These are phyloP conservation scores for Neopestalotiopsis sp. DNA, from an alignment of 2,329 filamentous ascomycete species.

Conservation along the genomic window DNA sequence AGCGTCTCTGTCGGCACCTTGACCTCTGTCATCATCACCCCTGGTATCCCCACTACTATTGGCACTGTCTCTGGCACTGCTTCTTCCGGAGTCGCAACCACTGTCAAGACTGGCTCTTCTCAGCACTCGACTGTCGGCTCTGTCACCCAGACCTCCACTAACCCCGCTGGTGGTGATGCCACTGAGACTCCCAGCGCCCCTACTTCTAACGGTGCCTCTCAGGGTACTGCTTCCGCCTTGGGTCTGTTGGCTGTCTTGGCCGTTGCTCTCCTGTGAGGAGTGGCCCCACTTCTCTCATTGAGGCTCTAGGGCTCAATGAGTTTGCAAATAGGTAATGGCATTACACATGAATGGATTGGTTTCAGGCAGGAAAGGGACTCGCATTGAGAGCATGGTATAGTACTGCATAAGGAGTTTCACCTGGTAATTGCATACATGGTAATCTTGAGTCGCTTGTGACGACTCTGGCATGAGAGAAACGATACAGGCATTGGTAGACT, in stretches of 20 bases:
- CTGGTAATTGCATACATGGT: neutral
- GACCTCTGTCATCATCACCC: neutral
- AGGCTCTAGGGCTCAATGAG: neutral
- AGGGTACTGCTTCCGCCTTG: neutral
- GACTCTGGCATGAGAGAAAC: neutral
- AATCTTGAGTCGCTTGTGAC: neutral
- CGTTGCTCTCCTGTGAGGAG: neutral
- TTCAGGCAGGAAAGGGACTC: neutral
- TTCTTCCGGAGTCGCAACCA: neutral
- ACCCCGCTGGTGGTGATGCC: neutral
- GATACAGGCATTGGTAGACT: slow-evolving; percentile 6
- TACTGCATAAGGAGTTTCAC: neutral
- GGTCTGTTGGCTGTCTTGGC: slow-evolving; percentile 12
- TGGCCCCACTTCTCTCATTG: neutral
- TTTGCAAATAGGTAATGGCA: neutral
- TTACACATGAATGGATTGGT: neutral
- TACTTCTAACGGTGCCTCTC: slow-evolving; percentile 2
- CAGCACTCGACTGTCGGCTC: neutral
- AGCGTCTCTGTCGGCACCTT: neutral
- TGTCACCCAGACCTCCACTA: neutral
- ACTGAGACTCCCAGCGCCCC: neutral
- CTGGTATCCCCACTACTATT: neutral
- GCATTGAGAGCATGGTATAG: neutral
- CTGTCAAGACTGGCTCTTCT: neutral
- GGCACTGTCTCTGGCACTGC: neutral